phyloP scores from a whole-genome alignment of 371 early-diverging fungal genomes.

The Gilbertella persicaria region DNA sequence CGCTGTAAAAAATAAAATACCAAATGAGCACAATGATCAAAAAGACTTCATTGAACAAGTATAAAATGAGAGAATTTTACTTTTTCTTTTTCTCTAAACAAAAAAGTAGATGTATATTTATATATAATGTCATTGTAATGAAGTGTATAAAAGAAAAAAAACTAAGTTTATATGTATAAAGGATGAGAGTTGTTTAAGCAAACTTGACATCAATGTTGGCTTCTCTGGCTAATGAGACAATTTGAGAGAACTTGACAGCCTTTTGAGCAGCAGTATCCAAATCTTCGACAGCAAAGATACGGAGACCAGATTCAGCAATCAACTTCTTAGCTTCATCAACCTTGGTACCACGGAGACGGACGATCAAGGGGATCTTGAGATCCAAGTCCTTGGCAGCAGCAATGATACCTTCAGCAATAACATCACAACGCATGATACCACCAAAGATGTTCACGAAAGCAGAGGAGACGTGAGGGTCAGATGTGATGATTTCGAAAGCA shows the following conservation, averaged over 20 bases:
- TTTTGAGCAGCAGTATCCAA: conserved; percentile 94
- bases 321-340: conserved; percentile 52
- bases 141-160: too few species aligned
- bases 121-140: too few species aligned
- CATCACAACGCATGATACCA: conserved; percentile 98
- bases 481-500: conserved; percentile 97
- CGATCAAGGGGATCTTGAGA: conserved; percentile 92
- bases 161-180: too few species aligned
- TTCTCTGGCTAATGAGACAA: conserved; percentile 75
- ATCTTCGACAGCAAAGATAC: conserved; percentile 92
- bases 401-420: conserved; percentile 98
- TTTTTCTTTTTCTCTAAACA: too few species aligned
- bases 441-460: conserved; percentile 99
- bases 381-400: conserved; percentile 90
- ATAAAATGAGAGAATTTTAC: too few species aligned
- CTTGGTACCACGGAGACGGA: conserved; percentile 91
- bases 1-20: too few species aligned
- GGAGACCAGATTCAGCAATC: conserved; percentile 88
- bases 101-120: too few species aligned
- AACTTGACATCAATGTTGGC: conserved; percentile 70
- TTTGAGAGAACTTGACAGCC: conserved; percentile 91
- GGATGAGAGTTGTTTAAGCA: conserved; percentile 17
- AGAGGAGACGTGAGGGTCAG: conserved; percentile 91
- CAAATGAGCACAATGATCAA: too few species aligned
- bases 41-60: too few species aligned